Percentiles rank a stretch among this genome's conserved stretches.
Evolutionary conservation across 805 yeast genomes (phyloP).

Genomic region (Wickerhamiella nectarea): DNA sequence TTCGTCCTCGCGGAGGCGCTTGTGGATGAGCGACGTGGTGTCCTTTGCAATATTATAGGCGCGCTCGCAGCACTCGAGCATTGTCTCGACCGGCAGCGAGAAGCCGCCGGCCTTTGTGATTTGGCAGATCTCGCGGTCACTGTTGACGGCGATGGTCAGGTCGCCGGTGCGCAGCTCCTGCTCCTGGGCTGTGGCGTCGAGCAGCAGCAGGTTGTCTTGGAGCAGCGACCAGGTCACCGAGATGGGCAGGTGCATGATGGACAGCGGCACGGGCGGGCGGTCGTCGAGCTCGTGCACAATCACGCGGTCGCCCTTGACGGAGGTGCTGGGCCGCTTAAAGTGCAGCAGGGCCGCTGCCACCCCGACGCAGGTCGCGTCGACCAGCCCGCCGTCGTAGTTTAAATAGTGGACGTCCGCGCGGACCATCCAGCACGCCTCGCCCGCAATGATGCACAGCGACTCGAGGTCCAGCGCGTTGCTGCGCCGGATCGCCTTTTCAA

Average conservation of each 20-base stretch:
- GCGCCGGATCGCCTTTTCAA: constrained; percentile 84
- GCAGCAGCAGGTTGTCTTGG: constrained; percentile 28
- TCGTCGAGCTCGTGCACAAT: constrained; percentile 60
- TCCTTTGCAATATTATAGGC: constrained; percentile 52
- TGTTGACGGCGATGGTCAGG: constrained; percentile 74
- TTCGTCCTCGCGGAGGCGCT: constrained; percentile 42
- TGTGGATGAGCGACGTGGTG: constrained; percentile 50
- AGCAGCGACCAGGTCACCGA: constrained; percentile 82
- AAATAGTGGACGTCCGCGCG: constrained; percentile 83
- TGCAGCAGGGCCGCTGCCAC: constrained; percentile 78
- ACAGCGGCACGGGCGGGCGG: constrained; percentile 74
- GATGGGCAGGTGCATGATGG: constrained; percentile 77
- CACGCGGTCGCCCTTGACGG: constrained; percentile 37
- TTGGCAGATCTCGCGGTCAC: constrained; percentile 83
- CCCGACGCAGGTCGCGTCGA: constrained; percentile 82
- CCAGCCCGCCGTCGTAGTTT: constrained; percentile 83
- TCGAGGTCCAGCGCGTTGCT: constrained; percentile 87
- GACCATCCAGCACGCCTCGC: constrained; percentile 79
- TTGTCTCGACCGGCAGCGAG: constrained; percentile 55
- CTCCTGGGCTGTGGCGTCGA: constrained; percentile 70
- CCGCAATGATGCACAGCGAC: constrained; percentile 79
- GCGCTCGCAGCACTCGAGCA: constrained; percentile 53
- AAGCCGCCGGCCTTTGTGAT: constrained; percentile 81
- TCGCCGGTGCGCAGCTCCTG: constrained; percentile 65
- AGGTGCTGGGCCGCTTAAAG: constrained; percentile 70